Base-by-base conservation (phyloP, 805 yeast species). In the Kuraishia borneana region DNA sequence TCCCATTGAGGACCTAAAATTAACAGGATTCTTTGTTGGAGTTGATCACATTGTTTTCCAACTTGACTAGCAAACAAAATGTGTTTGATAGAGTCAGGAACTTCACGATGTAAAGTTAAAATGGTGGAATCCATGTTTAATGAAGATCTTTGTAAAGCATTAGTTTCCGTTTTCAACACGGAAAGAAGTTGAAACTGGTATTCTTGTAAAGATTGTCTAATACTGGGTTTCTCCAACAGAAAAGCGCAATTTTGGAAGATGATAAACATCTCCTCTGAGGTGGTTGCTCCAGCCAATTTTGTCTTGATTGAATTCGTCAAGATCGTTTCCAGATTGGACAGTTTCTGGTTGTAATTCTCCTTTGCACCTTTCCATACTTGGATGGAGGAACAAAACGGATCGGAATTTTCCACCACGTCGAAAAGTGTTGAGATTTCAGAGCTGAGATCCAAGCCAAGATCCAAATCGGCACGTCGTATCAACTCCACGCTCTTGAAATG, bases 1-100 rank as follows among this genome's bases (percentile, higher is more conserved):
- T 51, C 56, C 88, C 88, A 80, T 6, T 73, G 73, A 13, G 60
- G 47, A 0, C 87, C 83, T 6, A 80, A 54, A 3, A 78, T 61
- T 9, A 62, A 50, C 30, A 69, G 73, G 6, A 78, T 52, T 21
- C 73, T 60, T 3, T 49, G 42, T 21, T 62, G 45, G n/a, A 75
- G 48, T 18, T 54, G 50, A 3, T 54, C 51, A 3, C 76, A 46
- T 32, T 68, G 69, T 18, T 51, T 41, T 23, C 60, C 63, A 2
- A 74, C 56, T 42, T 75, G 77, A n/a, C 54, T 58, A 9, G 68
- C 67, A 73, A 80, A 70, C 2, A 69, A 47, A 4, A 78, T 45
- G 1, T 65, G 50, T 3, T 73, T 61, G 2, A 76, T 51, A 14
- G 65, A 55, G 0, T 60, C 47, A 0, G 82, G 73, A 4, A 76